Evolutionary conservation across 306 rosid genomes (phyloP), one percentile per base, ranked within the genome.

Genomic region (Prinsepia uniflora): DNA sequence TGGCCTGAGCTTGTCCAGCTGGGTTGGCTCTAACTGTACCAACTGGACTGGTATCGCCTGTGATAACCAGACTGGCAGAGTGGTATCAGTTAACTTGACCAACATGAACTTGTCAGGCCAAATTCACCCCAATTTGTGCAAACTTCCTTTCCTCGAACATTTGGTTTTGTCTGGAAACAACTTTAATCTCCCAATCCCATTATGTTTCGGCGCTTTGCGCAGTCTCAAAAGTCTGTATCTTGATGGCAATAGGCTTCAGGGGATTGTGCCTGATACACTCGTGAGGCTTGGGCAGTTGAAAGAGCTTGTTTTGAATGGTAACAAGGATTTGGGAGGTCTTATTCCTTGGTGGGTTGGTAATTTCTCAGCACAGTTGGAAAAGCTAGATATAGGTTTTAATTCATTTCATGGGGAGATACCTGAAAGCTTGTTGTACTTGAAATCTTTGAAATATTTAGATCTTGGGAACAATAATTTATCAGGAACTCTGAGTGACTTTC

Each of bases 271-370:
- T 53, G 88, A 83, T 19, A 73, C 94, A 3, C 77, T 90, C 74
- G 66, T 74, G 86, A 82, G 85, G 81, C 89, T 94, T 24, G 58
- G 65, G 57, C 82, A 74, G 76, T 81, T 94, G 64, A 80, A 77
- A 72, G 92, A 87, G 14, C 92, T 94, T 84, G 87, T 81, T 71
- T 74, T 90, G 86, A 80, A 58, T 75, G 92, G 87, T 65, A 94
- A 94, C 76, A 85, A 63, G 24, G 79, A 18, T 77, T 83, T 94
- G 85, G 88, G 84, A 41, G 98, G 98, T n/a, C 68, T 70, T 30
- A 18, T 94, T 24, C 97, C 97, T 65, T 46, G 59, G 63, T 94
- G 97, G 98, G 56, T 94, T 49, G 98, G 98, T 47, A 94, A 89
- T 64, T 90, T 94, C 82, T 94, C 98, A 41, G 15, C 85, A 34